These are phyloP conservation scores for Xanthoceras sorbifolium DNA, from an alignment of 345 rosid species.

Conservation along the genomic window DNA sequence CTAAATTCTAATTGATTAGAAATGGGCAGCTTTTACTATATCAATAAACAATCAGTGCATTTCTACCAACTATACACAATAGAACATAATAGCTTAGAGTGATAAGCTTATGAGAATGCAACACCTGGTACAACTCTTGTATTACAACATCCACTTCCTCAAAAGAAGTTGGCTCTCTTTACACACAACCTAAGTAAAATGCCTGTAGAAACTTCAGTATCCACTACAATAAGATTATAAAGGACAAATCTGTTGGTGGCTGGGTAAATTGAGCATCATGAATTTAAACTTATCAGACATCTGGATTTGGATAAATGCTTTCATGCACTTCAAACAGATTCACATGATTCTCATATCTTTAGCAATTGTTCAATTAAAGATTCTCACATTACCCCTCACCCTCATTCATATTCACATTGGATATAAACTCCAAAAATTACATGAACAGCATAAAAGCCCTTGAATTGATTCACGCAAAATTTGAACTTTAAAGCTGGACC, in stretches of 20 bases:
- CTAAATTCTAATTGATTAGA: conserved; percentile 3
- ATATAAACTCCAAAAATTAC: not conserved
- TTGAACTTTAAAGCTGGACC: not conserved
- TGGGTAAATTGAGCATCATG: not conserved
- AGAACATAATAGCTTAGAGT: not conserved
- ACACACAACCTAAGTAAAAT: not conserved
- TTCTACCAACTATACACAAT: not conserved
- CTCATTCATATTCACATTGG: not conserved
- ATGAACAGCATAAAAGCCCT: not conserved
- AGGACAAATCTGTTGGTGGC: not conserved
- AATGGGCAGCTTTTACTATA: not conserved
- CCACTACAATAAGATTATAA: not conserved
- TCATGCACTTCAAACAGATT: not conserved
- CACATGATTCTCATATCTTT: not conserved
- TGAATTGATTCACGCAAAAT: not conserved
- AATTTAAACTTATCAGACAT: not conserved
- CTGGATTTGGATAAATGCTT: not conserved
- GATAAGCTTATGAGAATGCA: not conserved
- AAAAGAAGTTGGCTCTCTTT: not conserved
- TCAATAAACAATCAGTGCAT: not conserved
- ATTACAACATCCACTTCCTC: not conserved
- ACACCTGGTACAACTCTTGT: not conserved
- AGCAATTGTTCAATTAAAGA: not conserved
- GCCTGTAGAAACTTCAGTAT: conserved; percentile 11
- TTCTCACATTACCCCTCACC: not conserved